These are phyloP conservation scores for Thelonectria blattea DNA, from an alignment of 2,329 filamentous ascomycete genomes.

Conservation along the genomic window DNA sequence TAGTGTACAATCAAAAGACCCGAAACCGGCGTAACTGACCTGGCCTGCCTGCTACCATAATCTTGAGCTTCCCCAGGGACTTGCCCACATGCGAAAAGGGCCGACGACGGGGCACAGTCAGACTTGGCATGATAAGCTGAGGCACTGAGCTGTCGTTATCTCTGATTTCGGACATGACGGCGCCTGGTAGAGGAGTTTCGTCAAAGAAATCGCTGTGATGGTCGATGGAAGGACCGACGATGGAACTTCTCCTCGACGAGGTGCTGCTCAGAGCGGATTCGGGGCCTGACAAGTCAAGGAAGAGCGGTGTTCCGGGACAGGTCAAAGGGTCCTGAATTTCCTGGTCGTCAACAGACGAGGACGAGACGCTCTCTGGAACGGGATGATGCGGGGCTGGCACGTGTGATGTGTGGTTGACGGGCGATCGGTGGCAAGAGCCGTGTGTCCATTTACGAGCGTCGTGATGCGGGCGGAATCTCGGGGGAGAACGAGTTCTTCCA, in stretches of 20 bases:
- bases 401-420: conserved; percentile 24
- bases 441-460: conserved; percentile 33
- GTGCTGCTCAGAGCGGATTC: conserved; percentile 52
- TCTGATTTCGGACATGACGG: conserved; percentile 25
- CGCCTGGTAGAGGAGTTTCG: conserved; percentile 21
- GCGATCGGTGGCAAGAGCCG: conserved; percentile 26
- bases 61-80: conserved; percentile 82
- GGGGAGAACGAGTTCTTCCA: conserved; percentile 32
- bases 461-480: conserved; percentile 30
- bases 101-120: conserved; percentile 85
- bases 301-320: conserved; percentile 37
- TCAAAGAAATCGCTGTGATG: conserved; percentile 36
- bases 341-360: conserved; percentile 24
- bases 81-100: conserved; percentile 91
- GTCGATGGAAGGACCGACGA: conserved; percentile 51
- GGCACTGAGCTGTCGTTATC: conserved; percentile 51
- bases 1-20: neutral
- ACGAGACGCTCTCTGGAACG: conserved; percentile 24
- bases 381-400: conserved; percentile 21
- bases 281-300: conserved; percentile 36
- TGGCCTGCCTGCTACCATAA: conserved; percentile 82
- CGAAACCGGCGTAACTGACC: conserved; percentile 54
- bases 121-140: conserved; percentile 97
- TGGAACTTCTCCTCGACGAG: conserved; percentile 59
- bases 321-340: conserved; percentile 21